Evolutionary conservation across 306 rosid species (phyloP).

Genomic region (Lathyrus sativus): DNA sequence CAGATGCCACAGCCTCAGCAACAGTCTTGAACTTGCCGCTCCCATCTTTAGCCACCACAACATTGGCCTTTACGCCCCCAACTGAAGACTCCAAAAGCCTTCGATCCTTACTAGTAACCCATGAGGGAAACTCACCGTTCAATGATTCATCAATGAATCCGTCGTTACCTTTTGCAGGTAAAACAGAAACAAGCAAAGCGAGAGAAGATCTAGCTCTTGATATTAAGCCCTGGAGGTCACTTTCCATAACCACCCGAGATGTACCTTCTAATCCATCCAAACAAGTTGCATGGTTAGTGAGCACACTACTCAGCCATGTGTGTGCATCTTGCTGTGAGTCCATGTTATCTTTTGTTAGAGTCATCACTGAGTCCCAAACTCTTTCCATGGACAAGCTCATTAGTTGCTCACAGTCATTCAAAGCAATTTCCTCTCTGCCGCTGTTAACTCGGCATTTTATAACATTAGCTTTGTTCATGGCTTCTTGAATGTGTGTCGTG

Average conservation of each 20-base stretch:
- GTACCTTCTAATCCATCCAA: slow-evolving; percentile 53
- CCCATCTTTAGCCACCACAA: slow-evolving; percentile 71
- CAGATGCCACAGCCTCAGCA: slow-evolving; percentile 57
- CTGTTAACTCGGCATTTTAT: slow-evolving; percentile 40
- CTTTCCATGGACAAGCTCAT: slow-evolving; percentile 40
- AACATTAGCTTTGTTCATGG: slow-evolving; percentile 34
- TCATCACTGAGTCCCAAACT: slow-evolving; percentile 37
- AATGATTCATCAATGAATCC: background rate
- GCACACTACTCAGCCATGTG: slow-evolving; percentile 64
- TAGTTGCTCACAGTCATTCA: slow-evolving; percentile 53
- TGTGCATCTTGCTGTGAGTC: slow-evolving; percentile 47
- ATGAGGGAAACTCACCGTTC: slow-evolving; percentile 43
- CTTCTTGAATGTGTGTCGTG: slow-evolving; percentile 34
- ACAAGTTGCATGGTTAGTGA: slow-evolving; percentile 69
- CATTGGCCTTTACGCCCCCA: slow-evolving; percentile 44
- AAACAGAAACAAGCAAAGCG: slow-evolving; percentile 47
- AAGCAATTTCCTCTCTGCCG: slow-evolving; percentile 40
- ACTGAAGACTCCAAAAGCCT: slow-evolving; percentile 38
- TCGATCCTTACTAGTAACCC: slow-evolving; percentile 53
- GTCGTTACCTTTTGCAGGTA: slow-evolving; percentile 22
- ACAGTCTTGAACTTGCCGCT: slow-evolving; percentile 60
- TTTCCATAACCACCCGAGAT: slow-evolving; percentile 34
- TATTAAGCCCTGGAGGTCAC: slow-evolving; percentile 45
- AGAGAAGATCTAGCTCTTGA: slow-evolving; percentile 49
- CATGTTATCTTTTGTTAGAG: slow-evolving; percentile 35